Conservation (phyloP, 805 yeast species). For the Diddensiella caesifluorescens region DNA sequence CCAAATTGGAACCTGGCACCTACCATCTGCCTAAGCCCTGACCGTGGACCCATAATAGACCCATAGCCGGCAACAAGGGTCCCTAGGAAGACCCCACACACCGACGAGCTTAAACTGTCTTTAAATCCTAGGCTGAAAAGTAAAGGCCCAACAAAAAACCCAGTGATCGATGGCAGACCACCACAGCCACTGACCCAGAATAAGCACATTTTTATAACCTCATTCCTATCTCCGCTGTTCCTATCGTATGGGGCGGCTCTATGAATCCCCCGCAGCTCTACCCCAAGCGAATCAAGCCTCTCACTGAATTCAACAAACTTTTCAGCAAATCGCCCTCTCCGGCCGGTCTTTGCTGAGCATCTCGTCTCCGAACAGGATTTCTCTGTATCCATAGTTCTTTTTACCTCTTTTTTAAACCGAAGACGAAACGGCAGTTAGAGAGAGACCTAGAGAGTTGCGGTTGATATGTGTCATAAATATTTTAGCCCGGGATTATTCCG, state of each 20-base stretch:
- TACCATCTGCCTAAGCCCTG: constrained; percentile 88
- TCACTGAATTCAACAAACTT: constrained; percentile 21
- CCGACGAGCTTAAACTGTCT: constrained; percentile 57
- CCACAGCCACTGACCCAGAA: constrained; percentile 85
- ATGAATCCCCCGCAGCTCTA: constrained; percentile 77
- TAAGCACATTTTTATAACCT: constrained; percentile 46
- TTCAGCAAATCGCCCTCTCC: constrained; percentile 4
- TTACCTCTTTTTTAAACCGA: too few relatives aligned
- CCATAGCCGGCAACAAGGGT: constrained; percentile 77
- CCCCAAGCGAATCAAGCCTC: constrained; percentile 52
- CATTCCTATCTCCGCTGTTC: constrained; percentile 20
- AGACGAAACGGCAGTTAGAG: too few relatives aligned
- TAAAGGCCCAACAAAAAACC: constrained; percentile 71
- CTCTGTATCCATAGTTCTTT: too few relatives aligned
- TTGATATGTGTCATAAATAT: too few relatives aligned
- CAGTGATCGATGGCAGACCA: constrained; percentile 84
- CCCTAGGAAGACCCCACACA: constrained; percentile 61
- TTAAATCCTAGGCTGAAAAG: constrained; percentile 63
- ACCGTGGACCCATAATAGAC: constrained; percentile 81
- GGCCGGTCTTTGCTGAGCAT: too few relatives aligned
- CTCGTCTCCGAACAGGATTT: too few relatives aligned
- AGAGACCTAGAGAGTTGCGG: too few relatives aligned
- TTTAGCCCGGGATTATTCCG: too few relatives aligned
- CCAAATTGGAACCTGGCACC: constrained; percentile 77
- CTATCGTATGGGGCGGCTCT: constrained; percentile 65